phyloP scores from a whole-genome alignment of 345 rosid species.

The Noccaea bulbosa region DNA sequence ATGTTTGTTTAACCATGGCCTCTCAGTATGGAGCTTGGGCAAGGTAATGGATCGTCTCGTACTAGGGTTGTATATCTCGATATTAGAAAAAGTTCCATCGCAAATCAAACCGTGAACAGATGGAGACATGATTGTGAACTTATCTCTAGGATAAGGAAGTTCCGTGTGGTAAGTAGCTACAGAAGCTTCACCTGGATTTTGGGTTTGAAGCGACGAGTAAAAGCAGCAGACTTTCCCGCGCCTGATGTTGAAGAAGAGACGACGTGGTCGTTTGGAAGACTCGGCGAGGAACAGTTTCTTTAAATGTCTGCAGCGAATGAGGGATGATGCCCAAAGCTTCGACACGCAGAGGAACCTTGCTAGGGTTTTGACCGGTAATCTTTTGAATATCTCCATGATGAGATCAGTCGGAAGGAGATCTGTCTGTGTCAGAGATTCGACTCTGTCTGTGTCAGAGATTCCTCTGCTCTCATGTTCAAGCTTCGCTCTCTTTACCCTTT shows the following conservation, averaged over 20 bases:
- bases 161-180: slow-evolving; percentile 14
- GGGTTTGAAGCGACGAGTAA: not conserved
- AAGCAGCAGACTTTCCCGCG: not conserved
- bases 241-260: not conserved
- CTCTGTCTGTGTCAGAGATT: no score
- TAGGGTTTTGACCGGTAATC: not conserved
- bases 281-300: not conserved
- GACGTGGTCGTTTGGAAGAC: not conserved
- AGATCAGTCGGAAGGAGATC: not conserved
- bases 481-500: no score
- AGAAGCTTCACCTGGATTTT: not conserved
- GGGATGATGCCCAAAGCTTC: slow-evolving; percentile 4
- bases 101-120: slow-evolving; percentile 33
- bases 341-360: not conserved
- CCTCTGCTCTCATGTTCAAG: no score
- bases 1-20: not conserved
- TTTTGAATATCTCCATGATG: not conserved
- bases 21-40: not conserved
- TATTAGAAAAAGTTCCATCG: not conserved
- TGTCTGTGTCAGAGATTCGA: no score
- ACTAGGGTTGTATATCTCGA: slow-evolving; percentile 26
- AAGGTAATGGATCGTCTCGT: slow-evolving; percentile 1
- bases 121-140: slow-evolving; percentile 2
- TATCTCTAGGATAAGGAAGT: not conserved
- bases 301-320: not conserved